Evolutionary conservation across 2,329 filamentous ascomycete genomes (phyloP), one percentile per base, ranked within the genome.

Genomic region (Aureobasidium subglaciale): DNA sequence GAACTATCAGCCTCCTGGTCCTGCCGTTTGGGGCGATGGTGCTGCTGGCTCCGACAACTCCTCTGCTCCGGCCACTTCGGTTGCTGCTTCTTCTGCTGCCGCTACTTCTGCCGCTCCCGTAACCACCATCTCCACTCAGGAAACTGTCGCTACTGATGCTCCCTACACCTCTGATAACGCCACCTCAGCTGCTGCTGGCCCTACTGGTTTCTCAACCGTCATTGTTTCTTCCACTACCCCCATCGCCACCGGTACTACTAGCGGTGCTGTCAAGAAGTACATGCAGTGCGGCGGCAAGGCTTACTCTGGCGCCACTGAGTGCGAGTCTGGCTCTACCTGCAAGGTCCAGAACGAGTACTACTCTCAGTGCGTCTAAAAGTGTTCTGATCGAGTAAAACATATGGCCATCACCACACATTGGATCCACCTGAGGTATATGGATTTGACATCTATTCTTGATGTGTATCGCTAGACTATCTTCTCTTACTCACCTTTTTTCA

Each of bases 1-100:
- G 49, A 56, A 56, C 54, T 75, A 75, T 65, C 66, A 68, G 9
- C 70, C 73, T 55, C 73, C 73, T 30, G 74, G 74, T n/a, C 73
- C 74, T 48, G 63, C 62, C 11, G 67, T 73, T 55, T 74, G 69
- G 62, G 60, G 63, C 48, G 15, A 15, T 13, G 46, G n/a, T 15
- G 16, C 46, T 25, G 40, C 37, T 7, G 32, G 18, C 6, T 38
- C 32, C 5, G 30, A 25, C n/a, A 58, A 58, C 55, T 48, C 59
- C 15, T 25, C 40, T 15, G 57, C 63, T 25, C 58, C 58, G 11
- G 50, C 61, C 38, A 25, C 58, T 38, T 55, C 56, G 48, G 24
- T 57, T 55, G 46, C 58, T 49, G 55, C 60, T 13, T 32, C 55
- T 16, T 38, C 45, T 16, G 20, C 37, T 18, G 48, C 58, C 24